Base-by-base conservation (phyloP, 2,329 filamentous ascomycete species). In the Epicoccum sorghinum region DNA sequence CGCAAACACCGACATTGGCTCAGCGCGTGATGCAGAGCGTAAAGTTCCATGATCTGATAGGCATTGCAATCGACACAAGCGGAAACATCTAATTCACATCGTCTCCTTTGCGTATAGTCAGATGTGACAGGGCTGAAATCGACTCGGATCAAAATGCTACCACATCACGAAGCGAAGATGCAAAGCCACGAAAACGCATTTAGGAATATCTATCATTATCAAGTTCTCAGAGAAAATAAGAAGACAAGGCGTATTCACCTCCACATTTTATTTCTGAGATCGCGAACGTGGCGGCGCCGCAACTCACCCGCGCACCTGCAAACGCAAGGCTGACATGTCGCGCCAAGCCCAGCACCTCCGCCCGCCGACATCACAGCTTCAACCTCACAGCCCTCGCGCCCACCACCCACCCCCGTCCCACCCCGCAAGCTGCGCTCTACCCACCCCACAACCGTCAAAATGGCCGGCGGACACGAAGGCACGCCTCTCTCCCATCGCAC, bases 381-480 rank as follows among this genome's bases (percentile, higher is more conserved):
- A 57, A 58, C 50, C 47, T 57, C 59, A 59, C 59, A 29, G 32
- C 12, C 46, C 53, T 44, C n/a, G 44, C 46, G 46, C 29, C 51
- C 14, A 38, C 50, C 18, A 49, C 27, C 27, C 35, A 54, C 59
- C 60, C 55, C 54, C 58, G 57, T 57, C 45, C 37, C 44, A 53
- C 58, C 53, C 44, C 56, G 45, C 52, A 59, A n/a, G 52, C 52
- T 46, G 52, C 52, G 47, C 37, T 35, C 38, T 42, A 55, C 55
- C 32, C 36, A 58, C 52, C 44, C 54, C 51, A 52, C 41, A 54
- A 54, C 52, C 57, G 54, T 53, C 61, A 66, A 50, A 52, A 71
- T 71, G 68, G 68, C 68, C 29, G 68, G 66, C 44, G 64, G 64
- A 52, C 63, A 61, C 53, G 60, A 52, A 46, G 46, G 68, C 65